Percentiles rank a stretch among this genome's conserved stretches.
Evolutionary conservation across 768 basidiomycete genomes (phyloP).

Genomic region (Trametes maxima): DNA sequence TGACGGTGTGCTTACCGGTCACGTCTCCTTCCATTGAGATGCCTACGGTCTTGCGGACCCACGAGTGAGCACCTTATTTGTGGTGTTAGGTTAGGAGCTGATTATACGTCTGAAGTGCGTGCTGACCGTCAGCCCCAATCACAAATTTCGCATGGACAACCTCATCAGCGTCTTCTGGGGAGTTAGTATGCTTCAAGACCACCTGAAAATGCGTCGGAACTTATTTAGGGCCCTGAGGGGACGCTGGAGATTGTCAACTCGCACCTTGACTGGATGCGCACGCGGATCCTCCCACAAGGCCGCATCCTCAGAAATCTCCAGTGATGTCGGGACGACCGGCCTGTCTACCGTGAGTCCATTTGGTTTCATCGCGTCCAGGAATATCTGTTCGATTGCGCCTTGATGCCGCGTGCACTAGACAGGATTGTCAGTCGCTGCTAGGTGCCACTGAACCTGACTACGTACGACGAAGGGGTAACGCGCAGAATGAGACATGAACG

Average conservation of each 20-base stretch:
- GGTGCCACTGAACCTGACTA: neutral
- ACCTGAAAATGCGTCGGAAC: conserved; percentile 41
- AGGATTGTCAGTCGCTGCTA: neutral
- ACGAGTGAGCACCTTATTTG: conserved; percentile 73
- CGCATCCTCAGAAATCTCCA: conserved; percentile 48
- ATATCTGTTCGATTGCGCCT: conserved; percentile 63
- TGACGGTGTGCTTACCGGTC: conserved; percentile 39
- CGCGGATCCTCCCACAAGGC: conserved; percentile 44
- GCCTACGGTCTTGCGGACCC: conserved; percentile 70
- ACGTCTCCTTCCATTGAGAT: conserved; percentile 82
- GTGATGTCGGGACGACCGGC: conserved; percentile 50
- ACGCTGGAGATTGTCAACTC: neutral
- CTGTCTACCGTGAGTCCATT: conserved; percentile 53
- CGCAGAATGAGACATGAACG: conserved; percentile 62
- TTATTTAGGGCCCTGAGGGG: neutral
- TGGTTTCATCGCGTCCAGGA: conserved; percentile 55
- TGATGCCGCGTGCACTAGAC: conserved; percentile 60
- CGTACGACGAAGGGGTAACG: conserved; percentile 75
- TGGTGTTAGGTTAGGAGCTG: neutral
- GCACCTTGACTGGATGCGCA: conserved; percentile 38
- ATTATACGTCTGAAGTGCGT: no score
- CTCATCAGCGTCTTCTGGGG: conserved; percentile 47
- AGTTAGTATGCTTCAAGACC: conserved; percentile 45
- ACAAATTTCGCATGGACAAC: conserved; percentile 72
- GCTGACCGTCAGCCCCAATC: conserved; percentile 71